phyloP scores from a whole-genome alignment of 768 basidiomycete genomes.

The Mrakia frigida region DNA sequence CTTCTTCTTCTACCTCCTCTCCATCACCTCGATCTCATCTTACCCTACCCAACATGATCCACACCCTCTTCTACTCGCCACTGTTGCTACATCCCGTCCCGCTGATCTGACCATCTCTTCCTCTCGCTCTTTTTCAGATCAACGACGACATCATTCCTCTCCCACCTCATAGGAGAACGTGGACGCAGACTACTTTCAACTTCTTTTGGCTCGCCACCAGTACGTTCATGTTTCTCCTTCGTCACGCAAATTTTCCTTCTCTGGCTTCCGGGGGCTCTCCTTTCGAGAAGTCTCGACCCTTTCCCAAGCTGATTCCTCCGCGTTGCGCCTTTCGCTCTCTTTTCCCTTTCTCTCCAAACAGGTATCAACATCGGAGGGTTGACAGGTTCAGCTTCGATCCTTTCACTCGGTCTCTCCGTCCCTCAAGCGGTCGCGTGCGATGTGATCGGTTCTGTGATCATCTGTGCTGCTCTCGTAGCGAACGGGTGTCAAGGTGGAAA shows the following conservation, averaged over 20 bases:
- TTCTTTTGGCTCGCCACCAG: slow-evolving; percentile 20
- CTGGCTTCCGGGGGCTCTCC: too few relatives aligned
- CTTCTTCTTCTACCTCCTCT: too few relatives aligned
- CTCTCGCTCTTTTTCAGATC: background rate
- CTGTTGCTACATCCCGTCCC: too few relatives aligned
- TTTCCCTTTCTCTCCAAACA: background rate
- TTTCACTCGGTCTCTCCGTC: slow-evolving; percentile 35
- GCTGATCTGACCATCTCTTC: too few relatives aligned
- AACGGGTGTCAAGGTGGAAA: slow-evolving; percentile 35
- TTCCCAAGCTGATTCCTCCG: background rate
- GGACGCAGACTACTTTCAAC: slow-evolving; percentile 26
- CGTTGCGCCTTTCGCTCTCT: background rate
- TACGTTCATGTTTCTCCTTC: too few relatives aligned
- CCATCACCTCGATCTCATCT: too few relatives aligned
- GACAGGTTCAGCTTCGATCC: slow-evolving; percentile 36
- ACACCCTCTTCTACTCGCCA: too few relatives aligned
- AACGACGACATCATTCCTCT: slow-evolving; percentile 32
- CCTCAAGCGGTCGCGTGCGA: slow-evolving; percentile 38
- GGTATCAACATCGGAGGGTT: slow-evolving; percentile 27
- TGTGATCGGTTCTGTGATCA: slow-evolving; percentile 15
- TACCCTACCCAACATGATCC: too few relatives aligned
- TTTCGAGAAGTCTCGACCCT: background rate
- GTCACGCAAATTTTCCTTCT: too few relatives aligned
- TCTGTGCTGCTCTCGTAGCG: slow-evolving; percentile 19
- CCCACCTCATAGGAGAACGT: slow-evolving; percentile 22